A percentile compares a stretch with the other conserved stretches of the same genome.
phyloP scores from a whole-genome alignment of 805 yeast genomes.

The Jamesozyma piceae region DNA sequence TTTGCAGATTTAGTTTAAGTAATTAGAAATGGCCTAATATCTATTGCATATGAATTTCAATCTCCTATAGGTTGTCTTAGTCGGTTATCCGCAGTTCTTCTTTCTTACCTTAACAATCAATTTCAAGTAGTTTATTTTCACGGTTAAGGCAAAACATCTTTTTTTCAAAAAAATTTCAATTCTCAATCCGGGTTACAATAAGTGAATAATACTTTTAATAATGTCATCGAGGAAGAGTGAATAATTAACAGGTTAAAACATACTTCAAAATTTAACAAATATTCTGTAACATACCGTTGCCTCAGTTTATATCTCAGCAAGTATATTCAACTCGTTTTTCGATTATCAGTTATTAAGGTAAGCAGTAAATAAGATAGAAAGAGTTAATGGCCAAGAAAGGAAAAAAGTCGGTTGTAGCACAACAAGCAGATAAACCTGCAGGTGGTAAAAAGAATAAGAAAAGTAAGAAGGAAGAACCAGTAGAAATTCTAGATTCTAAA shows the following conservation, averaged over 20 bases:
- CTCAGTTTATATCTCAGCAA: no score
- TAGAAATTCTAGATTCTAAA: constrained; percentile 8
- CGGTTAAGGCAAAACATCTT: background rate
- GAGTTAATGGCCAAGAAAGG: constrained; percentile 19
- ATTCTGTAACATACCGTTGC: no score
- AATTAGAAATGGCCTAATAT: no score
- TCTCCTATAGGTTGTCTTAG: no score
- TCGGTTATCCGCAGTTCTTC: no score
- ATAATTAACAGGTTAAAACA: no score
- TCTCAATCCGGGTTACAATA: background rate
- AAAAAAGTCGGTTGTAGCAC: constrained; percentile 6
- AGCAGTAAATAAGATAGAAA: background rate
- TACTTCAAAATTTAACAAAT: no score
- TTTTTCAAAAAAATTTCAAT: background rate
- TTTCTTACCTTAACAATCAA: no score
- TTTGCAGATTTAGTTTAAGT: no score
- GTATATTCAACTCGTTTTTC: no score
- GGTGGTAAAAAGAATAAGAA: constrained; percentile 11
- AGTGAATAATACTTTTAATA: background rate
- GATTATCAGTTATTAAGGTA: background rate
- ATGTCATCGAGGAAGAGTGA: background rate
- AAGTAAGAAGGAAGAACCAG: constrained; percentile 10
- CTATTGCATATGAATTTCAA: no score
- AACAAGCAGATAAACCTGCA: background rate
- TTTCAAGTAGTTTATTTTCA: background rate